These are phyloP conservation scores for Parathielavia hyrcaniae DNA, from an alignment of 495 filamentous ascomycete species.

Conservation along the genomic window DNA sequence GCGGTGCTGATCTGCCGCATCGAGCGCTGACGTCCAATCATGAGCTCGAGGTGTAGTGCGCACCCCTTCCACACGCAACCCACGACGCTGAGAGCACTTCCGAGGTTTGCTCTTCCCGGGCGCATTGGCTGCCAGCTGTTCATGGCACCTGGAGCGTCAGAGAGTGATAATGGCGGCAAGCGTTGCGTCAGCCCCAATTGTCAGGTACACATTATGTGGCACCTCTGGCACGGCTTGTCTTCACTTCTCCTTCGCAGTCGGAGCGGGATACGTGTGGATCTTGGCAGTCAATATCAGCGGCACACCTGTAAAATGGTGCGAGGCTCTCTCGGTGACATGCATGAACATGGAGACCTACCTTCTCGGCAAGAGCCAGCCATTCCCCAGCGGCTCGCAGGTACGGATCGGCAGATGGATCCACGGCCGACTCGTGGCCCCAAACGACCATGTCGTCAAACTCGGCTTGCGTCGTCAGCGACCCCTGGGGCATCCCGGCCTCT, in stretches of 20 bases:
- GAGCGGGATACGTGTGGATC: constrained; percentile 6
- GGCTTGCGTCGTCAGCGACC: constrained; percentile 56
- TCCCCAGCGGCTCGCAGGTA: constrained; percentile 66
- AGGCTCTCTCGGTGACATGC: too few species aligned
- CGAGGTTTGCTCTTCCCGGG: too few species aligned
- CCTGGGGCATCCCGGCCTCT: constrained; percentile 45
- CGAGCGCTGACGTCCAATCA: too few species aligned
- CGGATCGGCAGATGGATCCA: constrained; percentile 46
- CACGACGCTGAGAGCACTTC: too few species aligned
- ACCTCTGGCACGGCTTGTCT: background rate
- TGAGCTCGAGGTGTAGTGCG: too few species aligned
- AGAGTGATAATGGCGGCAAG: too few species aligned
- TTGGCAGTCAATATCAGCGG: background rate
- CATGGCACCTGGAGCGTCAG: too few species aligned
- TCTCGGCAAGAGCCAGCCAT: constrained; percentile 73
- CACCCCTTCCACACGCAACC: too few species aligned
- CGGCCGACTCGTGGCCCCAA: constrained; percentile 68
- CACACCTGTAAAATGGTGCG: background rate
- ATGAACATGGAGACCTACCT: constrained; percentile 26
- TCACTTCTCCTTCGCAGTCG: constrained; percentile 9
- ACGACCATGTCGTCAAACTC: constrained; percentile 73
- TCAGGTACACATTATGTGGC: background rate
- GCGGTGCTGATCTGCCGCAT: too few species aligned
- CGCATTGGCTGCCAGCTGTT: too few species aligned
- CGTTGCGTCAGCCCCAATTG: background rate